Evolutionary conservation across 257 asterid species (phyloP), one percentile per base, ranked within the genome.

Genomic region (Craterostigma plantagineum): DNA sequence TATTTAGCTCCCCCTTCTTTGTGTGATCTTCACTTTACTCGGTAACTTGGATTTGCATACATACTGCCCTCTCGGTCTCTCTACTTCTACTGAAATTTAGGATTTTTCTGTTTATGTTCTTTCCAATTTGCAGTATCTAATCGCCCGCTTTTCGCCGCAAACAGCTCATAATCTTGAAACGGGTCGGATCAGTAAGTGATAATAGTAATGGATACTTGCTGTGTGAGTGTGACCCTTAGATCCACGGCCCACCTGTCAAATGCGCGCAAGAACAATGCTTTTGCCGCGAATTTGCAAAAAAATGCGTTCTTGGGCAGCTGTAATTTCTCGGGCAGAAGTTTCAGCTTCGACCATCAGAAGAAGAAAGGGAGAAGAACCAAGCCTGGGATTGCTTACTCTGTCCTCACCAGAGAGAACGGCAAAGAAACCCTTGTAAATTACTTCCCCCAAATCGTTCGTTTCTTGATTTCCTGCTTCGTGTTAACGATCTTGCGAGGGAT

Each of bases 1-100:
- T 23, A 23, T 23, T 23, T 23, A 23, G 6, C 2, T 6, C 30
- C 30, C 30, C 30, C 2, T 23, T 58, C 75, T 73, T 73, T 63
- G 52, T 65, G 90, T 76, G 62, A 64, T 67, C 65, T 69, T 60
- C 61, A 74, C 92, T 71, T 71, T 66, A 76, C 91, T 66, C 73
- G 76, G 58, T 67, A 65, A 49, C 74, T 73, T 73, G 61, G 62
- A 33, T 52, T 67, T 14, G 6, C 30, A 23, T 23, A 23, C 30
- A 61, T 51, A n/a, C n/a, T n/a, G n/a, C n/a, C 58, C 62, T n/a
- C n/a, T n/a, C n/a, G n/a, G n/a, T 51, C 41, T 48, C 16, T 33
- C 30, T 57, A 46, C 46, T 69, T 66, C n/a, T 66, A 43, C 58
- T 53, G 54, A 18, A 53, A 42, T 48, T 56, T 33, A 34, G 34